These are phyloP conservation scores for Tetracladium maxilliforme DNA, from an alignment of 2,329 filamentous ascomycete species.

Conservation along the genomic window DNA sequence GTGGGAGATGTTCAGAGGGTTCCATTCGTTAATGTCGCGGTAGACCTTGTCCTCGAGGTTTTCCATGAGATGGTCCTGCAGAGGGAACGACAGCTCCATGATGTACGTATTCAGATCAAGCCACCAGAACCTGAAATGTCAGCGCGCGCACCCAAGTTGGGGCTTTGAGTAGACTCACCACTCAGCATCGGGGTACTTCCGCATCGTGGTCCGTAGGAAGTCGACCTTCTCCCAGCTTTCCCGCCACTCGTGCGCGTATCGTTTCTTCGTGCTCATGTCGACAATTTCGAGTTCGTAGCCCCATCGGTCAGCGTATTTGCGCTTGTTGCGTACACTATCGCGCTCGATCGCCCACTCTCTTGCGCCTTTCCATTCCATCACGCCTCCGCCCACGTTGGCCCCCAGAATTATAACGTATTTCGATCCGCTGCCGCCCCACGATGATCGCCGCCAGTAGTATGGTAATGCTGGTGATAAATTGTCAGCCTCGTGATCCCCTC, in stretches of 20 bases:
- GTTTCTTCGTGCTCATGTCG: conserved; percentile 97
- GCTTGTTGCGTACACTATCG: conserved; percentile 92
- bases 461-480: conserved; percentile 16
- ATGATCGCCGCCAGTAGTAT: conserved; percentile 55
- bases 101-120: conserved; percentile 93
- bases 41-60: conserved; percentile 61
- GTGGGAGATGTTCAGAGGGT: conserved; percentile 86
- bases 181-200: conserved; percentile 89
- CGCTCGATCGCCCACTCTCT: conserved; percentile 96
- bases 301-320: conserved; percentile 73
- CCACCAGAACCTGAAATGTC: conserved; percentile 85
- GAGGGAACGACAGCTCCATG: conserved; percentile 87
- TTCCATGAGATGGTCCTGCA: conserved; percentile 85
- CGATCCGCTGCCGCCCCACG: conserved; percentile 65
- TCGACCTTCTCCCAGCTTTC: conserved; percentile 99
- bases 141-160: conserved; percentile 9
- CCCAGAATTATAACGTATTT: conserved; percentile 90
- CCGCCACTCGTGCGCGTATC: conserved; percentile 96
- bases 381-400: conserved; percentile 87
- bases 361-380: conserved; percentile 98
- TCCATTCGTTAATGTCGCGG: conserved; percentile 92
- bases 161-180: conserved; percentile 49
- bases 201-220: conserved; percentile 73
- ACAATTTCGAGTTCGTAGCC: conserved; percentile 93
- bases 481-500: no score